These are phyloP conservation scores for Ceratorhiza oryzae-sativae DNA, from an alignment of 1,284 basidiomycete genomes.

Conservation along the genomic window DNA sequence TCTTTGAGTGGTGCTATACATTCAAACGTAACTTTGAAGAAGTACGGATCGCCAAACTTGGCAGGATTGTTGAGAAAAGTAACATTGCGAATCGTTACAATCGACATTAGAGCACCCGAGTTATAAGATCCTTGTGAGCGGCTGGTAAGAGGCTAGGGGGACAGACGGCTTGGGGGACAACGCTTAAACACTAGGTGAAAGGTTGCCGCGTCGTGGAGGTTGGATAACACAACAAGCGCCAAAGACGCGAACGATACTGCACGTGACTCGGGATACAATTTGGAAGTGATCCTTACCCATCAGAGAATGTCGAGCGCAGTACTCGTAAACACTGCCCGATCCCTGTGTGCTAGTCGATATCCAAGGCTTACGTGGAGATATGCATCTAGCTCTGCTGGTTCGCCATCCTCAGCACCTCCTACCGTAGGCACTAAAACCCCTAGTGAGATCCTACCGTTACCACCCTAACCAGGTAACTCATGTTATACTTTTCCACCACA, in stretches of 20 bases:
- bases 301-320: background rate
- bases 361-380: background rate
- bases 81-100: conserved; percentile 56
- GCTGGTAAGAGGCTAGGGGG: too few relatives aligned
- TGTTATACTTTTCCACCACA: background rate
- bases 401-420: background rate
- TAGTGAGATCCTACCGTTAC: background rate
- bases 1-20: conserved; percentile 93
- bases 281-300: background rate
- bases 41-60: conserved; percentile 88
- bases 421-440: background rate
- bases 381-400: conserved; percentile 2
- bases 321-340: background rate
- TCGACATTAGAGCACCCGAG: conserved; percentile 40
- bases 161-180: too few relatives aligned
- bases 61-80: conserved; percentile 93
- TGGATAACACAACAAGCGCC: background rate
- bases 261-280: conserved; percentile 4
- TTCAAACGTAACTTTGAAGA: conserved; percentile 97
- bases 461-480: background rate
- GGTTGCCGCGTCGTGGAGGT: conserved; percentile 18
- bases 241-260: background rate
- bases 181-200: background rate
- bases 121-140: too few relatives aligned
- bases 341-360: too few relatives aligned